Base-by-base conservation (phyloP, 257 asterid species). In the Sherardia arvensis region DNA sequence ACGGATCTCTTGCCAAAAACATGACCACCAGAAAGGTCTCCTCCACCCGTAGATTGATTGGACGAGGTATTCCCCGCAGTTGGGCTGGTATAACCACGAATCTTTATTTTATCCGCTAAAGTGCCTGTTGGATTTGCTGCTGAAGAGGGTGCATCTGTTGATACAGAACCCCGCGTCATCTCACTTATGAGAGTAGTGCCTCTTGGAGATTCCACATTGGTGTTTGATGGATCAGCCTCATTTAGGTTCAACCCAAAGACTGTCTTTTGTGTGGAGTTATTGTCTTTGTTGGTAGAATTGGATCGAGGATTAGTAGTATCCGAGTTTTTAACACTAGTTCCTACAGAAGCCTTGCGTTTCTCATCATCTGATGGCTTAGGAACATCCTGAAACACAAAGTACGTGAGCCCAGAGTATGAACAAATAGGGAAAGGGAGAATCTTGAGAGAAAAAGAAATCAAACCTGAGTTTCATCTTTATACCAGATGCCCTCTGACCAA, bases 401-500 rank as follows among this genome's bases (percentile, higher is more conserved):
- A 21, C 3, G 28, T 20, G 5, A 20, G 9, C 25, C n/a, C 5
- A 43, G 61, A 70, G 14, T 3, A 22, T 36, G 29, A 61, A 47
- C 48, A 30, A 30, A 53, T 51, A 14, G 9, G 15, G 4, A 9
- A 14, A 2, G 9, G 40, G 40, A 33, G 7, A 11, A 33, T 33
- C 17, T 38, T 38, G 47, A 38, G 47, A 38, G 47, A 11, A 38
- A 11, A 38, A 51, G 32, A 63, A 64, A 47, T 64, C 67, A 62
- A 75, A 86, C 98, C 95, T 81, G 83, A 65, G 95, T 76, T 48
- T 85, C 65, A 73, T 43, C 49, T 15, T 78, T 81, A 74, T 76
- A 78, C 96, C 96, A 91, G 64, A 77, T 81, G 5, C 87, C 91
- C 30, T 83, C 79, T 67, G 77, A 84, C 96, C 96, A 91, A 26